A percentile compares a stretch with the other conserved stretches of the same genome.
These are phyloP conservation scores for Apiospora phragmitis DNA, from an alignment of 2,329 filamentous ascomycete genomes.

Conservation along the genomic window DNA sequence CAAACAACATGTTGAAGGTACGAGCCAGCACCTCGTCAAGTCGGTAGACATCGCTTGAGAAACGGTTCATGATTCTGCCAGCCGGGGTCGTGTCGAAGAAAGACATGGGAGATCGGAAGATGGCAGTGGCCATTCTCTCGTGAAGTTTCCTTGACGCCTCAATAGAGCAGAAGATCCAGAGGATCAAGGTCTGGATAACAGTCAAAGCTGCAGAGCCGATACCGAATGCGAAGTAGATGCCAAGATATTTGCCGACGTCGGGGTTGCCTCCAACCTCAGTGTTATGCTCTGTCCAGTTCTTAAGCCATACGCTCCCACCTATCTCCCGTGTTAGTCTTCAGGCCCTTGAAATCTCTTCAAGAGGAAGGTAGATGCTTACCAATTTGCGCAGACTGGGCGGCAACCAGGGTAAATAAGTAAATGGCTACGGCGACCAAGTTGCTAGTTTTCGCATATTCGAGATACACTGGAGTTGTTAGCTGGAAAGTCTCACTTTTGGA, in stretches of 20 bases:
- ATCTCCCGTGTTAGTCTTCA: no score
- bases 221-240: constrained; percentile 93
- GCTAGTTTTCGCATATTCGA: constrained; percentile 92
- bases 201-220: constrained; percentile 83
- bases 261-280: constrained; percentile 66
- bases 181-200: constrained; percentile 86
- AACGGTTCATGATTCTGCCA: constrained; percentile 94
- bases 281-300: constrained; percentile 86
- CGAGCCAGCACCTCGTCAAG: constrained; percentile 93
- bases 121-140: constrained; percentile 94
- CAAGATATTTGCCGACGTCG: constrained; percentile 84
- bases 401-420: constrained; percentile 76
- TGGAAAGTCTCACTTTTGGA: not conserved
- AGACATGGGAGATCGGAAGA: constrained; percentile 96
- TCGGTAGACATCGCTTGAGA: constrained; percentile 82
- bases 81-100: constrained; percentile 98
- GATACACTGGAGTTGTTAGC: constrained; percentile 63
- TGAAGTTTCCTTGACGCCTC: constrained; percentile 97
- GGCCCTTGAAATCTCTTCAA: no score
- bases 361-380: no score
- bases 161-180: constrained; percentile 99
- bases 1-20: constrained; percentile 96
- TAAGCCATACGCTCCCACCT: constrained; percentile 90
- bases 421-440: constrained; percentile 81
- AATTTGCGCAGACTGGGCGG: constrained; percentile 80